Conservation (phyloP, 1,139 yeast species). For the Tardiomyces blankii region DNA sequence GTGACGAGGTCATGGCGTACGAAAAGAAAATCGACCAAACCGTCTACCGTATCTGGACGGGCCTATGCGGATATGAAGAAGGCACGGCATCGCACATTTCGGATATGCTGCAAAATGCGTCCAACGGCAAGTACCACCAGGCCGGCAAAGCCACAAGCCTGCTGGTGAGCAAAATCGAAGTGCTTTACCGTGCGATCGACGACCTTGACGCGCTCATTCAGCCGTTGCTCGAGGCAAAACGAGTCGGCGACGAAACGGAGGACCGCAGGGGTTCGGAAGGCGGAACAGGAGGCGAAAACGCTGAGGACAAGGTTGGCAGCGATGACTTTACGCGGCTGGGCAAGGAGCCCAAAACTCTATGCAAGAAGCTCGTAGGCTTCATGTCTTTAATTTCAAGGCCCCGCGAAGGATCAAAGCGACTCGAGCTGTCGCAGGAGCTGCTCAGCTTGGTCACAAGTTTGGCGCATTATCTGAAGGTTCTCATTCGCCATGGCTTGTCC, state of each 20-base stretch:
- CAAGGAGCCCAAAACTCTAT: conserved; percentile 83
- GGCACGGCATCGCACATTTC: conserved; percentile 86
- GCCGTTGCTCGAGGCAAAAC: conserved; percentile 3
- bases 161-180: conserved; percentile 62
- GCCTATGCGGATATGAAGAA: conserved; percentile 82
- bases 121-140: conserved; percentile 57
- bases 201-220: conserved; percentile 19
- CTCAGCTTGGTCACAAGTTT: conserved; percentile 80
- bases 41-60: conserved; percentile 79
- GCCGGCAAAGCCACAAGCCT: conserved; percentile 69
- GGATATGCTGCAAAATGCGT: conserved; percentile 81
- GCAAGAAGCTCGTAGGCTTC: conserved; percentile 33
- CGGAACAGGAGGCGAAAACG: not conserved
- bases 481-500: conserved; percentile 71
- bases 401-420: conserved; percentile 10
- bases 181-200: conserved; percentile 71
- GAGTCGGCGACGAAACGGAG: conserved; percentile 5
- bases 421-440: conserved; percentile 39
- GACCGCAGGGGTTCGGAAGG: not conserved
- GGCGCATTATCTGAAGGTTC: conserved; percentile 83
- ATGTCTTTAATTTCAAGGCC: conserved; percentile 31
- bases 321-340: conserved; percentile 26
- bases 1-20: conserved; percentile 41
- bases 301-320: conserved; percentile 3
- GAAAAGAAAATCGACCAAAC: conserved; percentile 34